Conservation (phyloP, 331 rosid species). For the Cydonia oblonga region DNA sequence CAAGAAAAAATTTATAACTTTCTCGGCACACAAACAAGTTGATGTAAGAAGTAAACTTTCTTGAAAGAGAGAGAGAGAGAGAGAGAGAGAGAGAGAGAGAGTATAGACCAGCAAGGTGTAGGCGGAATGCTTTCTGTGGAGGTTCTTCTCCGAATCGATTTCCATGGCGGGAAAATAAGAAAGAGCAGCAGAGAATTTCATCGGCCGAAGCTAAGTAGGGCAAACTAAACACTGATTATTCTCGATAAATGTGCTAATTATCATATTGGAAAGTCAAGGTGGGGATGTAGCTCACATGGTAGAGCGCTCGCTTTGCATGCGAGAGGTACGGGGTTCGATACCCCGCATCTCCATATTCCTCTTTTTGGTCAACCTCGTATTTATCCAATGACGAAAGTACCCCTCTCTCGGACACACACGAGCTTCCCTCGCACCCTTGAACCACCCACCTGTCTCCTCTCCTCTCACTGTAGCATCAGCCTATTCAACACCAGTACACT, state of each 20-base stretch:
- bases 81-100: background rate
- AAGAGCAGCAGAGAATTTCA: background rate
- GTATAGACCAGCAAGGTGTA: constrained; percentile 31
- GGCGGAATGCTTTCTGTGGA: constrained; percentile 39
- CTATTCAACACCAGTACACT: background rate
- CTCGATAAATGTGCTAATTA: accelerated
- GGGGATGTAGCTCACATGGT: constrained; percentile 55
- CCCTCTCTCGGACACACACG: background rate
- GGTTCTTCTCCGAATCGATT: constrained; percentile 37
- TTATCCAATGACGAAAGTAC: background rate
- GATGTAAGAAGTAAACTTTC: background rate
- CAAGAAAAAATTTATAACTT: background rate
- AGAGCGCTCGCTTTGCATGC: constrained; percentile 71
- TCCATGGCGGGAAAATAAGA: constrained; percentile 51
- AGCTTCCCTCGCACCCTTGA: background rate
- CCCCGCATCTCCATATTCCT: constrained; percentile 26
- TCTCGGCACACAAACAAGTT: constrained; percentile 2
- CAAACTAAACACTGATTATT: background rate
- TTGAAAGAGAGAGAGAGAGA: constrained; percentile 2
- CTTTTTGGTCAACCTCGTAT: background rate
- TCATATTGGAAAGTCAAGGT: accelerated
- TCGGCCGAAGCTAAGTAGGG: no score
- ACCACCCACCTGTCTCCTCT: background rate
- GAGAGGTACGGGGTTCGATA: constrained; percentile 66
- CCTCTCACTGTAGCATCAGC: background rate